These are phyloP conservation scores for Ascochyta koolunga DNA, from an alignment of 2,329 filamentous ascomycete genomes.

Conservation along the genomic window DNA sequence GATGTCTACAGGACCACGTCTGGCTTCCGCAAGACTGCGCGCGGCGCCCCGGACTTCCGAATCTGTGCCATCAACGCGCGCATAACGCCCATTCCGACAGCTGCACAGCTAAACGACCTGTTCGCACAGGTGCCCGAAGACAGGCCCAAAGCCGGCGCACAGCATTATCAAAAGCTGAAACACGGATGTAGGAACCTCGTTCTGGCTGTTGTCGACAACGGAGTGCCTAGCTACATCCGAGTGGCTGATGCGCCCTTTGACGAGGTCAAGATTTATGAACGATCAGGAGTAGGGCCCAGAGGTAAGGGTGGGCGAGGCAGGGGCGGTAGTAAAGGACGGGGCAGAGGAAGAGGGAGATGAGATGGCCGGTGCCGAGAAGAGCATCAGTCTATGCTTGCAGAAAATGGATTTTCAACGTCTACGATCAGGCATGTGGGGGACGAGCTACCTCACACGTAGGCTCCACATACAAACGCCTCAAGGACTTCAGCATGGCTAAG, in stretches of 20 bases:
- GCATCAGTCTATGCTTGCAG: neutral
- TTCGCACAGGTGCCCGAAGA: constrained; percentile 76
- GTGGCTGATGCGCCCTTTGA: constrained; percentile 81
- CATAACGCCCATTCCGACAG: constrained; percentile 71
- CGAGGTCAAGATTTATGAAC: constrained; percentile 70
- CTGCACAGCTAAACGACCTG: constrained; percentile 73
- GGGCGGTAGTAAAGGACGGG: constrained; percentile 48
- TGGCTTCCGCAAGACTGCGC: constrained; percentile 77
- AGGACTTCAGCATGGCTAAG: too few relatives aligned
- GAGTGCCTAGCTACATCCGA: constrained; percentile 85
- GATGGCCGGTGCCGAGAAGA: neutral
- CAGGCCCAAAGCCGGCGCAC: constrained; percentile 60
- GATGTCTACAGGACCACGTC: constrained; percentile 78
- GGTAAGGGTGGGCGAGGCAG: constrained; percentile 48
- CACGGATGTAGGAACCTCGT: constrained; percentile 84
- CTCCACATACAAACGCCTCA: too few relatives aligned
- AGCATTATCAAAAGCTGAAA: constrained; percentile 78
- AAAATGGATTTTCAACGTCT: too few relatives aligned
- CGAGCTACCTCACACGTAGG: too few relatives aligned
- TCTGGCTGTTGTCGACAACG: constrained; percentile 86
- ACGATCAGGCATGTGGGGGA: too few relatives aligned
- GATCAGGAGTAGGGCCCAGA: constrained; percentile 52
- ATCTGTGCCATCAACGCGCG: constrained; percentile 82
- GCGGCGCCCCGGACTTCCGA: constrained; percentile 80
- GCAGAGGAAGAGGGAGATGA: constrained; percentile 23